These are phyloP conservation scores for Penicillium cosmopolitanum DNA, from an alignment of 495 filamentous ascomycete genomes.

Conservation along the genomic window DNA sequence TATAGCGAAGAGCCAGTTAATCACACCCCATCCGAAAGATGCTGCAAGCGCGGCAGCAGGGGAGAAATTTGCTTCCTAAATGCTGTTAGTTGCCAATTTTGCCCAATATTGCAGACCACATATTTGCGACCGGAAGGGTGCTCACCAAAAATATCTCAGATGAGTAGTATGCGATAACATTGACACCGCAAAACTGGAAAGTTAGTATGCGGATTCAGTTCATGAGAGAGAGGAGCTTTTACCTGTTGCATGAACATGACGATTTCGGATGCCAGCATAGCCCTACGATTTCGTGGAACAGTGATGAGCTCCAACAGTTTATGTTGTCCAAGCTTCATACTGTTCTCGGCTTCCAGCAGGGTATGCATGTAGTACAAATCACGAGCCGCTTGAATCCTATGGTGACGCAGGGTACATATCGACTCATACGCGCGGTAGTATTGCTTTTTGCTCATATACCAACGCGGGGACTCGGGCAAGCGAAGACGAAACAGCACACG, in stretches of 20 bases:
- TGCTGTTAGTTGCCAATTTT: background rate
- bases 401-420: constrained; percentile 66
- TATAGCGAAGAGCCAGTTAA: constrained; percentile 79
- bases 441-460: constrained; percentile 74
- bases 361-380: constrained; percentile 83
- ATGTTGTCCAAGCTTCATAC: constrained; percentile 61
- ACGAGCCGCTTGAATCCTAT: constrained; percentile 76
- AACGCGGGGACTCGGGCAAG: constrained; percentile 79
- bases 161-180: constrained; percentile 63
- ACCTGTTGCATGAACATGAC: constrained; percentile 91
- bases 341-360: constrained; percentile 67
- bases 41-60: constrained; percentile 61
- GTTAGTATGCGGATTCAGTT: background rate
- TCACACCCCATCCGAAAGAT: constrained; percentile 75
- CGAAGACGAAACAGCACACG: constrained; percentile 69
- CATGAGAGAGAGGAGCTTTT: background rate
- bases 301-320: constrained; percentile 71
- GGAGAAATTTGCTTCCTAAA: constrained; percentile 46
- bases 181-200: constrained; percentile 59
- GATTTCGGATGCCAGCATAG: constrained; percentile 71
- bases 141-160: constrained; percentile 53
- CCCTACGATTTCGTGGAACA: constrained; percentile 78
- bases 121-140: background rate
- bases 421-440: constrained; percentile 67
- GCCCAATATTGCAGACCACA: background rate